A percentile compares a stretch with the other conserved stretches of the same genome.
phyloP scores from a whole-genome alignment of 768 basidiomycete species.

The Tricholoma furcatifolium region DNA sequence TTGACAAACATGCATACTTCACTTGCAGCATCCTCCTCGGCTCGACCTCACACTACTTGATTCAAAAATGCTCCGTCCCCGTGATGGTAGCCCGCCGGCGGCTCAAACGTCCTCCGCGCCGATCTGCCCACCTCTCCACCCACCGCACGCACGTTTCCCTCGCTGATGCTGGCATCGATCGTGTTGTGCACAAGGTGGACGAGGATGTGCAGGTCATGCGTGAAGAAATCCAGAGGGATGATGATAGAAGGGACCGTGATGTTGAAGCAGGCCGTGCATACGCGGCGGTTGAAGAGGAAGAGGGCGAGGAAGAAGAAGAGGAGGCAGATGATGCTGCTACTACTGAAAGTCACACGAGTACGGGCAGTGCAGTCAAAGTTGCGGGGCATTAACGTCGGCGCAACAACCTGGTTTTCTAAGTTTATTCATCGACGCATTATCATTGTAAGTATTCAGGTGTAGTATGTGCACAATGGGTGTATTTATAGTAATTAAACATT shows the following conservation, averaged over 20 bases:
- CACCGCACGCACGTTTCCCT: slow-evolving; percentile 83
- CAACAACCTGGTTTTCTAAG: too few relatives aligned
- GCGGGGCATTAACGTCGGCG: too few relatives aligned
- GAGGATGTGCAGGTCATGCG: slow-evolving; percentile 81
- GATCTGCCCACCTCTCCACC: slow-evolving; percentile 76
- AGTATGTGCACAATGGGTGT: too few relatives aligned
- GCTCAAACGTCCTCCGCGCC: slow-evolving; percentile 83
- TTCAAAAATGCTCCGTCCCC: slow-evolving; percentile 92
- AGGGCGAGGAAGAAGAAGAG: slow-evolving; percentile 21
- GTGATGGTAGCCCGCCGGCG: slow-evolving; percentile 96
- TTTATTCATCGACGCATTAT: too few relatives aligned
- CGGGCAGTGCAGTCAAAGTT: too few relatives aligned
- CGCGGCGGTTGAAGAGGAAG: slow-evolving; percentile 17
- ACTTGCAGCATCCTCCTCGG: slow-evolving; percentile 79
- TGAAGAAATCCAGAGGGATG: slow-evolving; percentile 71
- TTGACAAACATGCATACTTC: background rate
- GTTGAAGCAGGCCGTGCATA: slow-evolving; percentile 5
- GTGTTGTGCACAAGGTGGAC: slow-evolving; percentile 83
- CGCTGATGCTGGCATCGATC: slow-evolving; percentile 86
- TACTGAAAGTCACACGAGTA: too few relatives aligned
- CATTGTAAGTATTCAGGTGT: too few relatives aligned
- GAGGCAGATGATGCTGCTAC: slow-evolving; percentile 15
- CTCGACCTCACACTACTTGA: slow-evolving; percentile 92
- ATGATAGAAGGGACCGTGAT: slow-evolving; percentile 44
- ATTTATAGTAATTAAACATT: too few relatives aligned